Conservation (phyloP, 1,284 basidiomycete species). For the Cutaneotrichosporon dermatis region DNA sequence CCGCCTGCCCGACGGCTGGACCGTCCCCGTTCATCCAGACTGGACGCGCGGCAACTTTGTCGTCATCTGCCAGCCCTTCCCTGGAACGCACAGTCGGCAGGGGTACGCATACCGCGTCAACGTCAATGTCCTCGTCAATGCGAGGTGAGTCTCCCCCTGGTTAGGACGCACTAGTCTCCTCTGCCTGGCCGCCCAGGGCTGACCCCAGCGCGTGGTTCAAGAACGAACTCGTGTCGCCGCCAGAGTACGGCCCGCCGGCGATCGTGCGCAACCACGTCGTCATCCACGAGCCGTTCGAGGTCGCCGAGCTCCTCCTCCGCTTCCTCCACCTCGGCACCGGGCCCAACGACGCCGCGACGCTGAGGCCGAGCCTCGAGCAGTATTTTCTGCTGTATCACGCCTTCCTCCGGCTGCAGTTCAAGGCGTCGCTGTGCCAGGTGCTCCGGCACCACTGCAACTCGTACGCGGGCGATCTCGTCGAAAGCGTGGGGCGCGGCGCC, state of each 20-base stretch:
- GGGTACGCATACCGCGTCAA: background rate
- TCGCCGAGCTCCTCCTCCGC: background rate
- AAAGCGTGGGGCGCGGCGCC: background rate
- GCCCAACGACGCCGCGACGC: background rate
- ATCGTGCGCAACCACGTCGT: background rate
- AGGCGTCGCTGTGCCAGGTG: background rate
- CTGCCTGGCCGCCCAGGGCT: too few relatives aligned
- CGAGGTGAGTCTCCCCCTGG: background rate
- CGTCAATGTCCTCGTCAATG: background rate
- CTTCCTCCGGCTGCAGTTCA: background rate
- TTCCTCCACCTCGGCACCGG: background rate
- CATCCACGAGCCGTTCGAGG: background rate
- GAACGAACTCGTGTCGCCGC: background rate
- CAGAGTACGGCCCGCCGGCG: background rate
- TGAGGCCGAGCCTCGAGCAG: background rate
- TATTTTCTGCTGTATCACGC: background rate
- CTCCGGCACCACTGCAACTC: background rate
- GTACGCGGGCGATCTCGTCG: background rate
- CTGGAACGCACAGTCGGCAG: background rate
- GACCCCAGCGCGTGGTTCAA: conserved; percentile 1
- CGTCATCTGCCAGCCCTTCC: background rate
- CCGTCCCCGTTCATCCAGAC: background rate
- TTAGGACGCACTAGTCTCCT: too few relatives aligned
- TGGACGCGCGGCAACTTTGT: conserved; percentile 3
- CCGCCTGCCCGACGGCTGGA: background rate